These are phyloP conservation scores for Cucumis hystrix DNA, from an alignment of 306 rosid species.

Conservation along the genomic window DNA sequence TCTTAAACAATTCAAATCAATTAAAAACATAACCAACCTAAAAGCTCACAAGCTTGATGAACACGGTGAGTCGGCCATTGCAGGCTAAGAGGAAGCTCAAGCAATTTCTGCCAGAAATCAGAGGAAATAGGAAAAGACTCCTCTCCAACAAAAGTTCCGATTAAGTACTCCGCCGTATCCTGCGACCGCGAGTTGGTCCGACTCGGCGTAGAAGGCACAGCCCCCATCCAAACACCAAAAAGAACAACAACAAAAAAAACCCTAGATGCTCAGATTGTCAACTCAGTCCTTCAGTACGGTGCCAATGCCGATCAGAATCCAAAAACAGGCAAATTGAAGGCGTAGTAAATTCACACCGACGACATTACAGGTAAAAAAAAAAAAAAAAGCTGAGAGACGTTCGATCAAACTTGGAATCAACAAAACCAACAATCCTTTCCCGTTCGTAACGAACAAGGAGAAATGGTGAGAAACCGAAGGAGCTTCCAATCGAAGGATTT, in stretches of 20 bases:
- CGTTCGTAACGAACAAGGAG: slow-evolving; percentile 16
- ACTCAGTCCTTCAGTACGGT: slow-evolving; percentile 1
- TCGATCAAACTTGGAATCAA: slow-evolving; percentile 21
- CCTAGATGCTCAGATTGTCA: background rate
- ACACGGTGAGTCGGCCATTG: slow-evolving; percentile 71
- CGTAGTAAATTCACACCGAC: slow-evolving; percentile 21
- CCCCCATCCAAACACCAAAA: slow-evolving; percentile 41
- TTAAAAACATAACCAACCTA: slow-evolving; percentile 38
- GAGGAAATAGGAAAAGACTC: slow-evolving; percentile 77
- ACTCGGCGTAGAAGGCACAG: slow-evolving; percentile 84
- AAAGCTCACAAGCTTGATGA: slow-evolving; percentile 71
- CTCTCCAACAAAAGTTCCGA: slow-evolving; percentile 72
- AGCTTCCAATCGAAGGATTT: slow-evolving; percentile 48
- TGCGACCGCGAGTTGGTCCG: slow-evolving; percentile 41
- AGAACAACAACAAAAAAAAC: background rate
- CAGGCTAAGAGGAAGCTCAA: slow-evolving; percentile 68
- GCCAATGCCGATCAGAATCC: slow-evolving; percentile 18
- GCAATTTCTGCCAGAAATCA: slow-evolving; percentile 86
- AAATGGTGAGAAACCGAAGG: slow-evolving; percentile 6
- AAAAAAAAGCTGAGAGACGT: background rate
- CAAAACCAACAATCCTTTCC: slow-evolving; percentile 14
- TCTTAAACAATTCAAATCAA: background rate
- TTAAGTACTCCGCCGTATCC: slow-evolving; percentile 80
- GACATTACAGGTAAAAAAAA: slow-evolving; percentile 30
- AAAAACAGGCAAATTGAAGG: slow-evolving; percentile 9